Evolutionary conservation across 805 yeast genomes (phyloP).

Genomic region (Starmerella bacillaris): DNA sequence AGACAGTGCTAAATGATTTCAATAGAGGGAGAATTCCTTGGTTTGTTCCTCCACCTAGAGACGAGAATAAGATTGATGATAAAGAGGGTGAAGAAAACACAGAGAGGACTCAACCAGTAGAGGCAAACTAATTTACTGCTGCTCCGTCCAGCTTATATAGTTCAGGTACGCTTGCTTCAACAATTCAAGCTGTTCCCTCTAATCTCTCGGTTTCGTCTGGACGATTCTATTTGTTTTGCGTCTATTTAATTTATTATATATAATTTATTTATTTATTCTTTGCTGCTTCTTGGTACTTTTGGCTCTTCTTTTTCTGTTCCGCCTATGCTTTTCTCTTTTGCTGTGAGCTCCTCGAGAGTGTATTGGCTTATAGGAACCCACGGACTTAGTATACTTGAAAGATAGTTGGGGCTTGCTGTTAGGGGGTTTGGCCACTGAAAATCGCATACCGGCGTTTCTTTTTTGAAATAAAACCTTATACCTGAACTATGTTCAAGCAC

Average conservation of each 20-base stretch:
- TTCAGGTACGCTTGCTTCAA: too few species aligned
- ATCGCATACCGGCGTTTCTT: slow-evolving; percentile 16
- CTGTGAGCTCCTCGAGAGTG: too few species aligned
- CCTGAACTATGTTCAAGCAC: slow-evolving; percentile 17
- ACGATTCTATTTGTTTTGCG: too few species aligned
- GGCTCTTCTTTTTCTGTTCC: neutral
- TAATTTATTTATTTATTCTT: too few species aligned
- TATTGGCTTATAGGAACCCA: too few species aligned
- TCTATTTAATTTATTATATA: too few species aligned
- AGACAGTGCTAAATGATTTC: slow-evolving; percentile 78
- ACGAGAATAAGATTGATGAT: slow-evolving; percentile 36
- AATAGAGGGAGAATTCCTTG: slow-evolving; percentile 96
- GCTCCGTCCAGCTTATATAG: too few species aligned
- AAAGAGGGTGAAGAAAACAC: slow-evolving; percentile 4
- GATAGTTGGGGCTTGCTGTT: slow-evolving; percentile 3
- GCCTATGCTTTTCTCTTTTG: neutral
- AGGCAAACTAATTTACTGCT: too few species aligned
- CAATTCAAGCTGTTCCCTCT: too few species aligned
- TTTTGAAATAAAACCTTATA: slow-evolving; percentile 11
- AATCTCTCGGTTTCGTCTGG: too few species aligned
- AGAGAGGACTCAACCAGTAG: neutral
- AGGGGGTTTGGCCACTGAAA: slow-evolving; percentile 17
- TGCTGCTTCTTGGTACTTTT: neutral
- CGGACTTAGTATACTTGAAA: too few species aligned
- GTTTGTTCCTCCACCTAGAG: slow-evolving; percentile 88